Evolutionary conservation across 2,329 filamentous ascomycete genomes (phyloP), one percentile per base, ranked within the genome.

Genomic region (Byssoonygena ceratinophila): DNA sequence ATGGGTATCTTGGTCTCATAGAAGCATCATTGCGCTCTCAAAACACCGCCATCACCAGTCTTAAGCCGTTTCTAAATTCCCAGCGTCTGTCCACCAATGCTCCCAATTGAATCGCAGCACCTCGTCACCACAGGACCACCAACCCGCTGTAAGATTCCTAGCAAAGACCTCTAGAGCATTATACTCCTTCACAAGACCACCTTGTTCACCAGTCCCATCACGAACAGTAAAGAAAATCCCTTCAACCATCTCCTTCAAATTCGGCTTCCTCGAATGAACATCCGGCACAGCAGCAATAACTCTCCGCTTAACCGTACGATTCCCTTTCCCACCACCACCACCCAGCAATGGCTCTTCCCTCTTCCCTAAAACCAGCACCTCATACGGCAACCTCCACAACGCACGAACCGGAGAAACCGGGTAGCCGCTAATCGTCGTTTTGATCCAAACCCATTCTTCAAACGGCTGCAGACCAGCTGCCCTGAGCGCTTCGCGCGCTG

Each of bases 381-480:
- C 81, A 56, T 82, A 83, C 1, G 81, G 81, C 58, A 79, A 79
- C 53, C 79, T 70, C 78, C 77, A 80, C 1, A 74, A 44, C 1
- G 74, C 75, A 34, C 78, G 71, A 11, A 82, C 48, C 3, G 70
- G 64, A 6, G 70, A 72, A 41, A 81, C 71, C 0, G 78, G 72
- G 53, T 76, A 71, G 2, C 81, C 81, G 1, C 66, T 57, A 0
- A 60, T 61, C 0, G 80, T 83, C 1, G 71, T 75, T 63, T 84
- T 84, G 50, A 82, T 62, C 80, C 80, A 84, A 3, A 81, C 60
- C 81, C 80, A 83, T 64, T 83, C 79, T 58, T 83, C 80, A 4
- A 68, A 60, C 6, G 81, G 59, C 2, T 65, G 59, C 2, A 83
- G 67, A 4, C 74, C 74, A 61, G 74, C 74, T 4, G 57, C 59